These are phyloP conservation scores for Candida tibetensis DNA, from an alignment of 805 yeast species.

Conservation along the genomic window DNA sequence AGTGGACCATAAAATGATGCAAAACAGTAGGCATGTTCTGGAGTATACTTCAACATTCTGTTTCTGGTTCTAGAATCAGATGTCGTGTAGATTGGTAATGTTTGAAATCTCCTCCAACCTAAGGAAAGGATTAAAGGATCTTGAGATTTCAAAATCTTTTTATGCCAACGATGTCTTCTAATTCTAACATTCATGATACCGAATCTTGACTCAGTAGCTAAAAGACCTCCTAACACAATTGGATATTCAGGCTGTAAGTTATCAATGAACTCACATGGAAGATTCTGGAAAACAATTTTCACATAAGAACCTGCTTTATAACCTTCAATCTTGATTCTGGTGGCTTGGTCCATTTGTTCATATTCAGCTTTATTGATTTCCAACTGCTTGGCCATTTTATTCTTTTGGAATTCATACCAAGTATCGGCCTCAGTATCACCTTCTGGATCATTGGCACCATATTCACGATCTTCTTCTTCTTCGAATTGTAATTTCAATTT, in stretches of 20 bases:
- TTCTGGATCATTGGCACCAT: conserved; percentile 78
- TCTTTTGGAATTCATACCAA: conserved; percentile 97
- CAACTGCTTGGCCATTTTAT: conserved; percentile 92
- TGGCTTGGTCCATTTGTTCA: conserved; percentile 69
- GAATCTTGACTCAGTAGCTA: conserved; percentile 87
- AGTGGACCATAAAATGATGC: conserved; percentile 97
- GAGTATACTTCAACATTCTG: conserved; percentile 96
- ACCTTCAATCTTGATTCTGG: conserved; percentile 84
- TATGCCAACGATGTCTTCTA: conserved; percentile 99
- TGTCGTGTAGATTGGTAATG: conserved; percentile 92
- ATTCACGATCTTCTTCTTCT: conserved; percentile 62
- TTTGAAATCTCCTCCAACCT: conserved; percentile 99
- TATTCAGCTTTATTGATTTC: conserved; percentile 87
- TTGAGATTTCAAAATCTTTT: conserved; percentile 88
- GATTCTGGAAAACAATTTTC: conserved; percentile 72
- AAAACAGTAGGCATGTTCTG: conserved; percentile 95
- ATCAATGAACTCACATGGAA: conserved; percentile 89
- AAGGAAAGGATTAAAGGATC: conserved; percentile 91
- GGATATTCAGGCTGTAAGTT: conserved; percentile 86
- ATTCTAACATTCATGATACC: conserved; percentile 91
- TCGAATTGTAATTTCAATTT: conserved; percentile 87
- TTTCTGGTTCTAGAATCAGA: conserved; percentile 97
- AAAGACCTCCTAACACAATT: conserved; percentile 82
- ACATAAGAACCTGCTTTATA: conserved; percentile 92
- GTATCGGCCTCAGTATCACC: conserved; percentile 76